Base-by-base conservation (phyloP, 805 yeast species). In the Cyberlindnera sargentensis region DNA sequence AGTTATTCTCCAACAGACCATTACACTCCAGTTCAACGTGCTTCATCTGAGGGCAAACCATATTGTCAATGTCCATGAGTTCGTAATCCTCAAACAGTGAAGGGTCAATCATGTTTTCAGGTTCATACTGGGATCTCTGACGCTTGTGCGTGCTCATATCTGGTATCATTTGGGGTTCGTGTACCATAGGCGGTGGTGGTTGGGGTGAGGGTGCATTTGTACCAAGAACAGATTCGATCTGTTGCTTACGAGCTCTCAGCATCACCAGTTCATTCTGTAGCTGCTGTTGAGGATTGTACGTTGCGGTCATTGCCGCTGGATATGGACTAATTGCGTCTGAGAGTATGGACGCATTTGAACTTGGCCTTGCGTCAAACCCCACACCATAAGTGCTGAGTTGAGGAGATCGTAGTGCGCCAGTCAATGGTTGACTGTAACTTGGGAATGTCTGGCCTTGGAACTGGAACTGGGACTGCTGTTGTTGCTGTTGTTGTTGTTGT, bases 1-100 rank as follows among this genome's bases (percentile, higher is more conserved):
- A 35, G 4, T 42, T 44, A 5, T 40, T 31, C n/a, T 48, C 54
- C 41, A 56, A 57, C 28, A 58, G 26, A 2, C 62, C 61, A 23
- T 44, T 42, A 23, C 48, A 39, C 20, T 53, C 48, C 24, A 51
- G 26, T 8, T 41, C 37, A 31, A 53, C 35, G 27, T 37, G 39
- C 27, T 47, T 42, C 15, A 57, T 39, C 24, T 47, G 45, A 9
- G 53, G 47, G 7, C 49, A 29, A 20, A 41, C 45, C 23, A 41
- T 38, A 25, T 50, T 46, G 39, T 48, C 47, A 2, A 48, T 24
- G 5, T 35, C 39, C 20, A 57, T 39, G 8, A 53, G 24, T 37
- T 49, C 47, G 26, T 37, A 36, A 4, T 41, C 43, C 7, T 40
- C 44, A 32, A 47, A 51, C 20, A 49, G 34, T 3, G 42, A 34